Base-by-base conservation (phyloP, 345 rosid species). In the Salix suchowensis region DNA sequence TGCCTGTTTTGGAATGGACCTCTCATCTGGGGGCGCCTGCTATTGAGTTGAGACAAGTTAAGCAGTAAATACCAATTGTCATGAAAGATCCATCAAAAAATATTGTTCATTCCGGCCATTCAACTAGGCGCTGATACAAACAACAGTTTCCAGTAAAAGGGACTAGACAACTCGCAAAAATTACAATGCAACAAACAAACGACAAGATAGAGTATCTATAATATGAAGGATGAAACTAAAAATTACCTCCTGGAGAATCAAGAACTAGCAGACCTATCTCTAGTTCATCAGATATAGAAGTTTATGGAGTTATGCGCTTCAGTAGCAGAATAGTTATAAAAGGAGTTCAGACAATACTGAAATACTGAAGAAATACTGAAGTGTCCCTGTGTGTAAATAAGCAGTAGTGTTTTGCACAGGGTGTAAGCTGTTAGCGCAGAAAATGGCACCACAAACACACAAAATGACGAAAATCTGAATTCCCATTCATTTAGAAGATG, bases 21-120 rank as follows among this genome's bases (percentile, higher is more conserved):
- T 84, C 97, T 88, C 30, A 78, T 73, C 30, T 66, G 70, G 10
- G 85, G 79, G 21, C 91, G 93, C 88, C 96, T 93, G 87, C 9
- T 44, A 52, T 15, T 32, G n/a, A 52, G 55, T 15, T 50, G 55
- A 46, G 5, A 74, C 40, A 40, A 40, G 10, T 40, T 10, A 10
- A 10, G 44, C 44, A 77, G 23, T 48, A 37, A 61, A 9, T 69
- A 61, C 36, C 30, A 37, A 48, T 23, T 58, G 3, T 44, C 54
- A 73, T 65, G 30, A 24, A 65, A 74, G 46, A 48, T 21, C 34
- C 40, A 36, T 42, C 28, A 18, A 54, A 67, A 40, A 64, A 48
- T 24, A 55, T 64, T 1, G 18, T 30, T 32, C 58, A 32, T n/a
- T 46, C 50, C 18, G 4, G 50, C 50, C 74, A 42, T 71, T 30